Base-by-base conservation (phyloP, 495 filamentous ascomycete species). In the Barbatosphaeria neglecta region DNA sequence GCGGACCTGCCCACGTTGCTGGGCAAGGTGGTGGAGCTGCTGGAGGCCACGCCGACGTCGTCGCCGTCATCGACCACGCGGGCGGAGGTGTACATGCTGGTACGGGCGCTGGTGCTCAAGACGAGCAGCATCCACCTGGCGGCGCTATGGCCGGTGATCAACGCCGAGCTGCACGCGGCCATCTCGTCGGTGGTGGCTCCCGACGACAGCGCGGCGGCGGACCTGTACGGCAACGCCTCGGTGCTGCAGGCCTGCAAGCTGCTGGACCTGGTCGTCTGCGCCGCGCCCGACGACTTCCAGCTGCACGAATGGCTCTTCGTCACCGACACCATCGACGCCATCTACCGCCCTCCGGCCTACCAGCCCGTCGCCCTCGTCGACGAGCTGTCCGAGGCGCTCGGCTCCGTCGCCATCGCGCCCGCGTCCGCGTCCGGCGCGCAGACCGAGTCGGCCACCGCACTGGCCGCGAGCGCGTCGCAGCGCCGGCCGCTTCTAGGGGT, bases 221-320 rank as follows among this genome's bases (percentile, higher is more conserved):
- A 89, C 22, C 82, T 76, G 15, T 92, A 86, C 64, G 87, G 76
- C 55, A 78, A 84, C 49, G 66, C 74, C 20, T 77, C 82, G 10
- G 66, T 95, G 20, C 69, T 97, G 33, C 90, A 96, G 59, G 90
- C 87, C 1, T 94, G 86, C 62, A 96, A 96, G 58, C 76, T 99
- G 2, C 72, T 99, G 6, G 93, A 96, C 48, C 68, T 83, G 19
- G 67, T 99, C 6, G 70, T 99, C 22, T 77, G 86, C n/a, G 70
- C 87, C 16, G 82, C 82, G 4, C 92, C 89, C 0, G 93, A 99
- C 50, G 92, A 97, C 57, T 99, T 96, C 62, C 92, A 97, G 60
- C 72, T 95, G 33, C 77, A 88, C 45, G 87, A 95, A 67, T 99
- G 92, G 92, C 76, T 97, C 16, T 99, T 93, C 62, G 80, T 97